Evolutionary conservation across 208 protist species (phyloP), one percentile per base, ranked within the genome.

Genomic region (Leishmania tarentolae): DNA sequence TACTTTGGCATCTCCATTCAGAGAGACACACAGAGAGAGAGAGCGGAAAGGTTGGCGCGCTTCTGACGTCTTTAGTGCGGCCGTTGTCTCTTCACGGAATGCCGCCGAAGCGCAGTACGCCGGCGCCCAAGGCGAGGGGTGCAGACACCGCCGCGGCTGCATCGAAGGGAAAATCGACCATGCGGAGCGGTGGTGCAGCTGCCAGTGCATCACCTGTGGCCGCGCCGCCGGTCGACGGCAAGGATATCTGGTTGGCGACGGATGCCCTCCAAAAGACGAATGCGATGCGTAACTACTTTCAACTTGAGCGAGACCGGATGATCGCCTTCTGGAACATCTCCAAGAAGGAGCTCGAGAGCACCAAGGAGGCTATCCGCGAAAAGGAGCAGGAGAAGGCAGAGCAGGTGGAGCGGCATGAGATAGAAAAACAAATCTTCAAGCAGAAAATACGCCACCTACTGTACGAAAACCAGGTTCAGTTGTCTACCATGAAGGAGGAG

Each of bases 371-470:
- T 44, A 72, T 98, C 46, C 93, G 98, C 3, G 95, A 98, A 81
- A 97, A 96, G 78, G 93, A 99, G 53, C 83, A 97, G 47, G 97
- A 99, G 76, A 96, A 98, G 87, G 96, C 97, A 35, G 98, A 99
- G 85, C 79, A 95, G 59, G 86, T 90, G 57, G 98, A 99, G 83
- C 88, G 94, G 31, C 98, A 99, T 81, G 96, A 98, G 79, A 95
- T 99, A 17, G 96, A 99, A 83, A 98, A 98, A 76, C 97, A 98
- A 81, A 96, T 98, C 11, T 99, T 99, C 91, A 99, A 99, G 92
- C 98, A 99, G 81, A 99, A 99, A 87, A 98, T 99, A 56, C 97
- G 98, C 71, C 98, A 99, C 78, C 82, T 99, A 68, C 82, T 99
- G 40, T 99, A 99, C 78, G 97, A 99, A 89, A 97, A 99, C 80